Percentiles rank a stretch among this genome's conserved stretches.
These are phyloP conservation scores for Sporisorium exsertum DNA, from an alignment of 1,284 basidiomycete species.

Conservation along the genomic window DNA sequence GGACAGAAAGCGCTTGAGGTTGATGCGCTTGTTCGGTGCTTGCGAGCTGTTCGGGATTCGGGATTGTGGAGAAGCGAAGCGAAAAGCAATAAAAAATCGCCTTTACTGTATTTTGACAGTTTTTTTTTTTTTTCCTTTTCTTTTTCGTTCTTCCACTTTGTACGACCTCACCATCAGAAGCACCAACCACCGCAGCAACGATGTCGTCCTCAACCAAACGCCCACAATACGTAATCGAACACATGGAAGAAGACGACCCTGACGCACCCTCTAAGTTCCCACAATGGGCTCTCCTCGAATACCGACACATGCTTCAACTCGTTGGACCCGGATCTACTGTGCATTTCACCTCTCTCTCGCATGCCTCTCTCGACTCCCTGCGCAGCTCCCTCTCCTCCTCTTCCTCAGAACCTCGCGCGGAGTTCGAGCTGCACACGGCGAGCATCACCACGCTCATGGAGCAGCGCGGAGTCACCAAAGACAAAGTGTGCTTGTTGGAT, in stretches of 20 bases:
- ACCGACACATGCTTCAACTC: conserved; percentile 85
- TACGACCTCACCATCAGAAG: background rate
- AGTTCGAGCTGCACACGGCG: conserved; percentile 75
- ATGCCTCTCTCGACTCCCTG: conserved; percentile 77
- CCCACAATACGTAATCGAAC: conserved; percentile 68
- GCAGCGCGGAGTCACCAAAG: conserved; percentile 72
- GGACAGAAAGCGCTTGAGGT: background rate
- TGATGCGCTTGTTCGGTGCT: background rate
- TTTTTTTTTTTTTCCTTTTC: conserved; percentile 1
- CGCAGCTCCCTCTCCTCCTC: conserved; percentile 56
- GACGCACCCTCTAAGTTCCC: conserved; percentile 61
- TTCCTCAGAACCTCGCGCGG: conserved; percentile 16
- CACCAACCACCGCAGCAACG: conserved; percentile 3
- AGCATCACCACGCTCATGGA: conserved; percentile 79
- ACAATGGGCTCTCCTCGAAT: conserved; percentile 66
- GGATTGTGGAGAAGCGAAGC: conserved; percentile 19
- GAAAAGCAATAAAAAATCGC: background rate
- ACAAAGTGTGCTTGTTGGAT: conserved; percentile 66
- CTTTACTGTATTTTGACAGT: conserved; percentile 5
- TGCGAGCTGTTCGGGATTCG: conserved; percentile 23
- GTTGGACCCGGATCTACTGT: conserved; percentile 78
- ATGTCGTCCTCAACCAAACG: conserved; percentile 15
- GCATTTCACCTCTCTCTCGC: conserved; percentile 85
- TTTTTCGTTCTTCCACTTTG: background rate
- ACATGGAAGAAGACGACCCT: conserved; percentile 68